phyloP scores from a whole-genome alignment of 345 rosid species.

The Gossypium stocksii region DNA sequence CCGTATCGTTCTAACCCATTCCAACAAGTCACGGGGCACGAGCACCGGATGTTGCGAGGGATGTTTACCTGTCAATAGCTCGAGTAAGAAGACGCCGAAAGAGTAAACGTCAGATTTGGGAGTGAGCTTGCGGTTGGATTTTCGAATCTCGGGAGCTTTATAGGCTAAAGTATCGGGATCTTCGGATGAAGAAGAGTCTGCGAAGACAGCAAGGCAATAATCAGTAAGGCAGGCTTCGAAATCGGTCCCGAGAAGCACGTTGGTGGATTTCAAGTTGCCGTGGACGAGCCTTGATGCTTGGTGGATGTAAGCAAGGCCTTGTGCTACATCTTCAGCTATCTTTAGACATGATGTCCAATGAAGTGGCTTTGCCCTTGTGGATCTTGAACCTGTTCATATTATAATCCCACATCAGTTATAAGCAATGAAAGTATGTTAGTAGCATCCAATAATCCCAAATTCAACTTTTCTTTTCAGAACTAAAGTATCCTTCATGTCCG shows the following conservation, averaged over 20 bases:
- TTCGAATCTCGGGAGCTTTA: conserved; percentile 78
- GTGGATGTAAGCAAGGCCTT: conserved; percentile 85
- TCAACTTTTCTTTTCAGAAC: no score
- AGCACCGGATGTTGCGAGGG: conserved; percentile 80
- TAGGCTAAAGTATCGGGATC: conserved; percentile 65
- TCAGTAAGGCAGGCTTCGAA: conserved; percentile 93
- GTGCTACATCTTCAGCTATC: conserved; percentile 95
- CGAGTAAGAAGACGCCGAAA: conserved; percentile 72
- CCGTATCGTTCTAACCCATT: conserved; percentile 75
- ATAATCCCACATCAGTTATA: background rate
- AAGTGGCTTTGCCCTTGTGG: conserved; percentile 78
- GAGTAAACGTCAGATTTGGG: conserved; percentile 79
- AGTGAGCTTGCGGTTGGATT: conserved; percentile 51
- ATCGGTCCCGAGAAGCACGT: conserved; percentile 82
- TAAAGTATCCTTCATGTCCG: no score
- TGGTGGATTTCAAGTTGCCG: conserved; percentile 82
- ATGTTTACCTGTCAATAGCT: conserved; percentile 78
- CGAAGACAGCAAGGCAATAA: conserved; percentile 64
- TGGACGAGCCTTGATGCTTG: conserved; percentile 75
- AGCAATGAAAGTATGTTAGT: background rate
- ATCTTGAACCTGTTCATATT: conserved; percentile 65
- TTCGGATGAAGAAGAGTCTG: conserved; percentile 49
- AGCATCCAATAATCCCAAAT: background rate
- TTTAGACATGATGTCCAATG: conserved; percentile 97
- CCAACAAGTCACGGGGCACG: conserved; percentile 68